phyloP scores from a whole-genome alignment of 1,139 yeast genomes.

The Geotrichum citri-aurantii region DNA sequence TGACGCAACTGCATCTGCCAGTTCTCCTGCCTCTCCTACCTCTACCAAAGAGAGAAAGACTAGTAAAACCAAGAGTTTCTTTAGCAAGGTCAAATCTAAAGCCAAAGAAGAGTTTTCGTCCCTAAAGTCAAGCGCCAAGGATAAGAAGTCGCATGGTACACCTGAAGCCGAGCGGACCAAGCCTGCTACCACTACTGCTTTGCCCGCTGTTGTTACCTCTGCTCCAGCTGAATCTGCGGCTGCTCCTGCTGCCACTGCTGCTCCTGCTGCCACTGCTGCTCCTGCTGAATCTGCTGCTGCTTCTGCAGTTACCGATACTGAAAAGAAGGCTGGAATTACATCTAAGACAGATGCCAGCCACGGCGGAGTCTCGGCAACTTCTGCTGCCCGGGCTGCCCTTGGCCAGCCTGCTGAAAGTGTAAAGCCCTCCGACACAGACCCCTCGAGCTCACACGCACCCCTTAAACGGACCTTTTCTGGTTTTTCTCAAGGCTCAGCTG shows the following conservation, averaged over 20 bases:
- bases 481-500: slow-evolving; percentile 18
- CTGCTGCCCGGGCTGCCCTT: slow-evolving; percentile 7
- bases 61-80: background rate
- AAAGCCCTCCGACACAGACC: background rate
- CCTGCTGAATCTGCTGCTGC: slow-evolving; percentile 1
- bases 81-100: slow-evolving; percentile 1
- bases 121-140: background rate
- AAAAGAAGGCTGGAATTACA: background rate
- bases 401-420: background rate
- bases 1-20: background rate
- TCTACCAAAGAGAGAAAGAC: background rate
- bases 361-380: slow-evolving; percentile 3
- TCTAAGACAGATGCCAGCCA: background rate
- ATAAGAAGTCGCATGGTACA: background rate
- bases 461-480: slow-evolving; percentile 19
- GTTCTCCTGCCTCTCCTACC: background rate
- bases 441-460: background rate
- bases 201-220: slow-evolving; percentile 6
- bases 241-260: slow-evolving; percentile 7
- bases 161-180: background rate
- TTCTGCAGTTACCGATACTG: slow-evolving; percentile 13
- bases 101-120: slow-evolving; percentile 3
- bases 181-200: background rate
- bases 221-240: background rate
- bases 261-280: background rate